Base-by-base conservation (phyloP, 805 yeast genomes). In the Scheffersomyces coipomensis region DNA sequence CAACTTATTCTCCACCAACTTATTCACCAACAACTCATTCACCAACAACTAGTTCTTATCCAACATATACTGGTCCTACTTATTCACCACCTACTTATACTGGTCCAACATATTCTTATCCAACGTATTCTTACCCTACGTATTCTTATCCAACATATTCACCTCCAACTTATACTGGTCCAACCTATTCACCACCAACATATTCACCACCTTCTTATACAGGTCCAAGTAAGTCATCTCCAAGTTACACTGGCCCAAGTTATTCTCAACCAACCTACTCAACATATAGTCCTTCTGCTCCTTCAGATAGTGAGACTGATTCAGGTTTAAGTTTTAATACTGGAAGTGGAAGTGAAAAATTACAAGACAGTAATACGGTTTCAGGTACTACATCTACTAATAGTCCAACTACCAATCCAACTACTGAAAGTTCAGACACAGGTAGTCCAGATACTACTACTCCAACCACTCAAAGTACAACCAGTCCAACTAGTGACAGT, bases 381-480 rank as follows among this genome's bases (percentile, higher is more conserved):
- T n/a, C n/a, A n/a, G n/a, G n/a, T n/a, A n/a, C n/a, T n/a, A n/a
- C n/a, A n/a, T 22, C 30, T 25, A 4, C 29, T 2, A 27, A 7
- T 18, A 25, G 19, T 30, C 29, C 45, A 24, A 29, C 43, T 16
- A 16, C 37, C 23, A n/a, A 17, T 29, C 17, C 40, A 18, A 10
- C 31, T 22, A 31, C 29, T 5, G n/a, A 32, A 11, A 23, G 22
- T 32, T 15, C 34, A 3, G 33, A 15, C 31, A 5, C 33, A 32
- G 18, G 15, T 21, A 29, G 33, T 11, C 19, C 23, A 27, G 18
- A 21, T n/a, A 18, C 39, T 21, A 15, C 23, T 35, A 33, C 43
- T 19, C 15, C 38, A 18, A 31, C 32, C 11, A 24, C 37, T n/a
- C 19, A 34, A 27, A 19, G 33, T 13, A 25, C 44, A 31, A 29